Evolutionary conservation across 1,284 basidiomycete genomes (phyloP), one percentile per base, ranked within the genome.

Genomic region (Austroboletus novae-zelandiae): DNA sequence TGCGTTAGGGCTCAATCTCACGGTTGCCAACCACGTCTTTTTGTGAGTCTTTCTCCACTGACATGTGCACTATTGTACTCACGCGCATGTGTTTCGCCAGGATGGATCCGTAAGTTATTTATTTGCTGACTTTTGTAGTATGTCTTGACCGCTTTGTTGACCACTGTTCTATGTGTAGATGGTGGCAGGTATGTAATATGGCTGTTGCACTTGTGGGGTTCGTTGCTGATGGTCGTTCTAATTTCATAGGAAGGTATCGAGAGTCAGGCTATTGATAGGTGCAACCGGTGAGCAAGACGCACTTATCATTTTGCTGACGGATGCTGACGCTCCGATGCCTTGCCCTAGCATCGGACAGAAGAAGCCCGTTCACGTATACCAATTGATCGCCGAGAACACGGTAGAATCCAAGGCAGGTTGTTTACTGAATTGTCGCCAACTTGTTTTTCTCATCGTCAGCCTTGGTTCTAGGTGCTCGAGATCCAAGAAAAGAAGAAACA

Each of bases 21-120:
- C 92, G 1, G 89, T 90, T 14, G 93, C 93, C 1, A 94, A 92
- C 61, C 91, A 94, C 64, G 89, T 95, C 1, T 92, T 89, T 62
- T 68, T 95, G 83, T 92, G 58, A 75, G 88, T 77, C 5, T 41
- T 50, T 29, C 25, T 30, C 44, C 17, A 23, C 15, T 35, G 5
- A 23, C 20, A 5, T 23, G 20, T 23, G 20, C 20, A 23, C 20
- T 23, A 13, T 43, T 14, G 11, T 40, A 31, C 6, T 15, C 6
- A 29, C 48, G 48, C 50, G 52, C 27, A 62, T 43, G 32, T 17
- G 43, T 45, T 39, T 17, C 36, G 35, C 32, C 54, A 89, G 86
- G 43, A 91, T 91, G 82, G 92, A 95, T 67, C 92, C 92, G 86
- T 89, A 62, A 72, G 85, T 78, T 45, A 53, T 8, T 78, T 45